Evolutionary conservation across 2,329 filamentous ascomycete genomes (phyloP).

Genomic region (Botryotinia calthae): DNA sequence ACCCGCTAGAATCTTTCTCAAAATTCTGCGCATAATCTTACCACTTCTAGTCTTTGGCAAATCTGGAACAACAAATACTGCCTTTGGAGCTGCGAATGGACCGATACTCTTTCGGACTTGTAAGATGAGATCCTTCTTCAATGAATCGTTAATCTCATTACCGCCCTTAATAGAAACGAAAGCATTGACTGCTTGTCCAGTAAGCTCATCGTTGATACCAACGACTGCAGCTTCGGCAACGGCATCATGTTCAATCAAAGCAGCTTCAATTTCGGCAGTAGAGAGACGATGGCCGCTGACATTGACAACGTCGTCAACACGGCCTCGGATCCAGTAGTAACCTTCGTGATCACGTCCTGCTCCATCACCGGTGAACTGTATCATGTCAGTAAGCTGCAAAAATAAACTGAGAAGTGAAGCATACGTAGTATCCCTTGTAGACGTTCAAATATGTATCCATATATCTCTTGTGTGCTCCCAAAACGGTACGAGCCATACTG

Average conservation of each 20-base stretch:
- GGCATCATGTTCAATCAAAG: constrained; percentile 83
- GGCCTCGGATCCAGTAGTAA: constrained; percentile 99
- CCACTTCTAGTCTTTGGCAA: constrained; percentile 95
- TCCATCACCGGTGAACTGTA: constrained; percentile 84
- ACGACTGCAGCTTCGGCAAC: constrained; percentile 96
- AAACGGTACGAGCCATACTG: constrained; percentile 96
- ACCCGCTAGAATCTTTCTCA: constrained; percentile 94
- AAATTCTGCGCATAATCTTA: constrained; percentile 97
- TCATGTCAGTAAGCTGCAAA: constrained; percentile 23
- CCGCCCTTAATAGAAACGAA: constrained; percentile 92
- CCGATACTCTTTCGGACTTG: constrained; percentile 98
- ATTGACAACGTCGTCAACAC: constrained; percentile 98
- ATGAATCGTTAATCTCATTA: constrained; percentile 70
- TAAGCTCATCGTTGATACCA: constrained; percentile 88
- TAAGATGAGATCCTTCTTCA: constrained; percentile 89
- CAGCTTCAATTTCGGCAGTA: constrained; percentile 96
- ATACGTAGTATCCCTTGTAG: constrained; percentile 96
- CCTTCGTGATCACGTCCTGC: constrained; percentile 95
- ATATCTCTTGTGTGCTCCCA: constrained; percentile 95
- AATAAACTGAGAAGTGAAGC: constrained; percentile 40
- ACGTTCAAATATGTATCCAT: constrained; percentile 98
- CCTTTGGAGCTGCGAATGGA: constrained; percentile 94
- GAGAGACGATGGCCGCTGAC: constrained; percentile 94
- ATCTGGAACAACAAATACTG: constrained; percentile 85
- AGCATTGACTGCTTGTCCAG: constrained; percentile 94